These are phyloP conservation scores for Wickerhamiella siamensis DNA, from an alignment of 805 yeast species.

Conservation along the genomic window DNA sequence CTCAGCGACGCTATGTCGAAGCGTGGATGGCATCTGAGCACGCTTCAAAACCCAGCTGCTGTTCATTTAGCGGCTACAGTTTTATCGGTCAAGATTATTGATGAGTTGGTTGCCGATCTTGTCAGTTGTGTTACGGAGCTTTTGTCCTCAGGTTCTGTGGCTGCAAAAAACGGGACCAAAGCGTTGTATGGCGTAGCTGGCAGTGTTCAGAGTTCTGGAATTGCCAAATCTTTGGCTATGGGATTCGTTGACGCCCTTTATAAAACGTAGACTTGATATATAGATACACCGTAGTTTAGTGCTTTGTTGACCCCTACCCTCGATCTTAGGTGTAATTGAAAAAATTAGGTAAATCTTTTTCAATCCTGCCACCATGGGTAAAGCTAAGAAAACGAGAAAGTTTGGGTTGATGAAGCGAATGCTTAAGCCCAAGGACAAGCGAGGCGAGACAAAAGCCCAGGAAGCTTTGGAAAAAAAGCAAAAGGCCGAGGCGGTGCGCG, in stretches of 20 bases:
- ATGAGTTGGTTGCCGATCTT: constrained; percentile 42
- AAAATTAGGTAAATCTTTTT: neutral
- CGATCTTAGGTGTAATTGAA: no score
- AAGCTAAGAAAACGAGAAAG: constrained; percentile 93
- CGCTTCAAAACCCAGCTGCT: constrained; percentile 83
- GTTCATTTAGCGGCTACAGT: constrained; percentile 79
- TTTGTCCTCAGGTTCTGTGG: constrained; percentile 20
- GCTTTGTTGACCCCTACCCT: no score
- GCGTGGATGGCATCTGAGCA: constrained; percentile 78
- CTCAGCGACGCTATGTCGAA: constrained; percentile 55
- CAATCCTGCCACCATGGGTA: constrained; percentile 51
- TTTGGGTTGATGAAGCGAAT: constrained; percentile 85
- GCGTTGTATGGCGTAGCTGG: constrained; percentile 95
- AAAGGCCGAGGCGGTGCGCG: constrained; percentile 46
- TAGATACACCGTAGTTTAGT: no score
- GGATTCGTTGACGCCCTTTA: constrained; percentile 75
- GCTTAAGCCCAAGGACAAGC: constrained; percentile 55
- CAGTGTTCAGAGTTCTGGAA: constrained; percentile 65
- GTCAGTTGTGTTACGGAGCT: constrained; percentile 32
- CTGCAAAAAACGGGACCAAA: constrained; percentile 43
- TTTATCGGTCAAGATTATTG: constrained; percentile 47
- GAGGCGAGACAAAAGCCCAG: constrained; percentile 30
- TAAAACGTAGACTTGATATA: constrained; percentile 22
- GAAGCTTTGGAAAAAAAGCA: constrained; percentile 23
- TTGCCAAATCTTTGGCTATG: constrained; percentile 65